Percentiles rank a stretch among this genome's conserved stretches.
Conservation (phyloP, 768 basidiomycete genomes). For the Psilocybe tampanensis region DNA sequence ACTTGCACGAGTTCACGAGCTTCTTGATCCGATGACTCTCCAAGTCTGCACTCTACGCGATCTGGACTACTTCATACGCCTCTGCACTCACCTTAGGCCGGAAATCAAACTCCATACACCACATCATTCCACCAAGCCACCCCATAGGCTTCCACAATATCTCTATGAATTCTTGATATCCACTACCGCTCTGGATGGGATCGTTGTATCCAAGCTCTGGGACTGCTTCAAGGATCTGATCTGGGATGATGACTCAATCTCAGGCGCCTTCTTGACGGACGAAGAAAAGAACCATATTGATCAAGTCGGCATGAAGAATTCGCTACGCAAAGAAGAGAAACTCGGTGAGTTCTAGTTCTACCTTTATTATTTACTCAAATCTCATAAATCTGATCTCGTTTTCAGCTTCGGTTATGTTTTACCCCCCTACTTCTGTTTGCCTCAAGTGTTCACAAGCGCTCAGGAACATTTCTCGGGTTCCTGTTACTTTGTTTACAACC, state of each 20-base stretch:
- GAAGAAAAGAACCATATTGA: background rate
- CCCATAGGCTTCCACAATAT: constrained; percentile 6
- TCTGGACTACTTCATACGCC: constrained; percentile 4
- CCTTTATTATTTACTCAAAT: no score
- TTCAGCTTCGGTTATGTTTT: constrained; percentile 10
- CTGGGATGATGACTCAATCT: background rate
- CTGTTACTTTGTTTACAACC: background rate
- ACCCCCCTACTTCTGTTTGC: constrained; percentile 5
- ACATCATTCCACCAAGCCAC: background rate
- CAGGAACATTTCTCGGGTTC: background rate
- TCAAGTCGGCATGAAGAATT: no score
- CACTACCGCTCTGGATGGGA: background rate
- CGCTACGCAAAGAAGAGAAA: no score
- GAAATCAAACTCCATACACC: constrained; percentile 7
- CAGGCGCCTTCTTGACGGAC: background rate
- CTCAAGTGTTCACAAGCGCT: background rate
- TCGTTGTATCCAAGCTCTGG: background rate
- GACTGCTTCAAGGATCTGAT: background rate
- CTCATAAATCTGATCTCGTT: no score
- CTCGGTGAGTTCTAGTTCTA: no score
- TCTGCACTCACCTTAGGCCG: constrained; percentile 1
- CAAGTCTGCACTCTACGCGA: background rate
- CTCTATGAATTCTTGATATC: background rate
- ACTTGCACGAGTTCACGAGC: background rate
- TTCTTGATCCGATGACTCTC: background rate